Percentiles rank a stretch among this genome's conserved stretches.
Evolutionary conservation across 164 flowering plant genomes (phyloP).

Genomic region (Chloranthus sessilifolius): DNA sequence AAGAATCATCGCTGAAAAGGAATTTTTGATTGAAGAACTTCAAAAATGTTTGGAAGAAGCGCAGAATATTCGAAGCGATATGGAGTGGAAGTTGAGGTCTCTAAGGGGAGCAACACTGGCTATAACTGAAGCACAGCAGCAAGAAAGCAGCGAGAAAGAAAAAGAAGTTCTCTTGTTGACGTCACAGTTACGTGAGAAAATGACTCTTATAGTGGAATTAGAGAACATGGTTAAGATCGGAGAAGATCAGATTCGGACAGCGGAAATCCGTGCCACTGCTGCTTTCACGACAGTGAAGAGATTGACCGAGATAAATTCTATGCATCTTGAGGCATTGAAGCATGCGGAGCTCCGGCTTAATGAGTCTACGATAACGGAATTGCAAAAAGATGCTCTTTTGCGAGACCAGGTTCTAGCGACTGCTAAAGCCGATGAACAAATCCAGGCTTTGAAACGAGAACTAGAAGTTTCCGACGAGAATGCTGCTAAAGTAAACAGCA

Average conservation of each 20-base stretch:
- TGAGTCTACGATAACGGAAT: slow-evolving; percentile 29
- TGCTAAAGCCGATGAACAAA: slow-evolving; percentile 40
- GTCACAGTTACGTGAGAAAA: slow-evolving; percentile 37
- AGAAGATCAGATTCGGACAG: slow-evolving; percentile 30
- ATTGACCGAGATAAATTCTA: slow-evolving; percentile 43
- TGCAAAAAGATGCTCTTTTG: slow-evolving; percentile 37
- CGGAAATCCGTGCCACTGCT: slow-evolving; percentile 60
- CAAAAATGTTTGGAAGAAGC: slow-evolving; percentile 64
- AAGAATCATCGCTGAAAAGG: slow-evolving; percentile 57
- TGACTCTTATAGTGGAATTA: slow-evolving; percentile 29
- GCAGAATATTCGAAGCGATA: slow-evolving; percentile 42
- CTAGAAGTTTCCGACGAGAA: slow-evolving; percentile 25
- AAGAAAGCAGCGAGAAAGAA: slow-evolving; percentile 68
- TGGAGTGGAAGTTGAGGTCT: slow-evolving; percentile 81
- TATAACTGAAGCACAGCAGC: slow-evolving; percentile 75
- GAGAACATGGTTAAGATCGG: slow-evolving; percentile 34
- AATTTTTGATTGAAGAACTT: slow-evolving; percentile 66
- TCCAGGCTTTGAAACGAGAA: slow-evolving; percentile 28
- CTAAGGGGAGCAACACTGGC: slow-evolving; percentile 79
- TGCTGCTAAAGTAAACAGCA: slow-evolving; percentile 23
- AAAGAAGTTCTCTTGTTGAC: slow-evolving; percentile 39
- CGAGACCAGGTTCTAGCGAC: slow-evolving; percentile 28
- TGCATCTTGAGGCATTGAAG: slow-evolving; percentile 25
- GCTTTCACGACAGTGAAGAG: slow-evolving; percentile 70
- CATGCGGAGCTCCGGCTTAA: slow-evolving; percentile 32